phyloP scores from a whole-genome alignment of 2,329 filamentous ascomycete genomes.

The Trichoderma sp. region DNA sequence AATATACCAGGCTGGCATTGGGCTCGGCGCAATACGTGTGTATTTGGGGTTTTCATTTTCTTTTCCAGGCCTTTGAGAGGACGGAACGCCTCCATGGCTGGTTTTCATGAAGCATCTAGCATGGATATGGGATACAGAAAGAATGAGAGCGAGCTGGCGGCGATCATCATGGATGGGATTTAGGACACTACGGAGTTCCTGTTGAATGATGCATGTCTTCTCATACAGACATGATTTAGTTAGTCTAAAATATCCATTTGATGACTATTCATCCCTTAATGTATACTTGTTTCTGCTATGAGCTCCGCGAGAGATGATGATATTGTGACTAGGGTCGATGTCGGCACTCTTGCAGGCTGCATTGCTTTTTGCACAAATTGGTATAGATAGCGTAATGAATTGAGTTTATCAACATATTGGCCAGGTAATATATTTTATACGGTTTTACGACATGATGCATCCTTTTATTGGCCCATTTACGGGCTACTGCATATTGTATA shows the following conservation, averaged over 20 bases:
- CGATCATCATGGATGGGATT: background rate
- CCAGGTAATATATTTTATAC: background rate
- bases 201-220: background rate
- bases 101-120: constrained; percentile 9
- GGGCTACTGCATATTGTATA: background rate
- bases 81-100: constrained; percentile 6
- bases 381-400: background rate
- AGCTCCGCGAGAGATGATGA: background rate
- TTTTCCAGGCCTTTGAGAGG: constrained; percentile 3
- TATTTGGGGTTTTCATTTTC: background rate
- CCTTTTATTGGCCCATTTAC: background rate
- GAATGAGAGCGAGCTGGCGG: background rate
- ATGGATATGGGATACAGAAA: constrained; percentile 10
- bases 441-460: background rate
- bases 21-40: constrained; percentile 17
- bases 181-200: background rate
- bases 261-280: background rate
- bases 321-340: background rate
- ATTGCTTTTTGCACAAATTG: background rate
- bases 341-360: background rate
- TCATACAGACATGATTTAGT: background rate
- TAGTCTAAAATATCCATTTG: constrained; percentile 1
- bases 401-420: background rate
- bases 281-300: background rate
- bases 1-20: constrained; percentile 24